A percentile compares a stretch with the other conserved stretches of the same genome.
Evolutionary conservation across 345 rosid species (phyloP).

Genomic region (Luvunga scandens): DNA sequence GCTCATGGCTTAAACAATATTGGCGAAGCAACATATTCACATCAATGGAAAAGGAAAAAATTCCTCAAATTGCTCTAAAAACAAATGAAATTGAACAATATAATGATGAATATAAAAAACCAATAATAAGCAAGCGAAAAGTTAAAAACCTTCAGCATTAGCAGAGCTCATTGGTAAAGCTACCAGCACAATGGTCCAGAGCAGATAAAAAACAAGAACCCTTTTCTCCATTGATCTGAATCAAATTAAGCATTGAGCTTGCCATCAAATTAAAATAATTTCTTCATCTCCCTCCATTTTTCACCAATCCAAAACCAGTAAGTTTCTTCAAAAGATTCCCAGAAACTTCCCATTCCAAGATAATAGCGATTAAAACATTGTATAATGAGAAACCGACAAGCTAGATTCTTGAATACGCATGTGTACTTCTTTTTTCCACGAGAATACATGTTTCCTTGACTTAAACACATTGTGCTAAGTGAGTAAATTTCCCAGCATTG

Average conservation of each 20-base stretch:
- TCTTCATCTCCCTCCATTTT: background rate
- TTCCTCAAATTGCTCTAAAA: too few species aligned
- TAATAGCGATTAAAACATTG: background rate
- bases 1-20: background rate
- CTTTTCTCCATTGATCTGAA: constrained; percentile 24
- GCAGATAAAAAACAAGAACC: constrained; percentile 11
- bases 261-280: background rate
- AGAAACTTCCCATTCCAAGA: background rate
- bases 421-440: too few species aligned
- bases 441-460: background rate
- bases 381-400: background rate
- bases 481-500: background rate
- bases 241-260: background rate
- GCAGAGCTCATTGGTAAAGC: background rate
- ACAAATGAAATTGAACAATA: background rate
- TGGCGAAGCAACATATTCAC: too few species aligned
- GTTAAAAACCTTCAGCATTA: background rate
- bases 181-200: background rate
- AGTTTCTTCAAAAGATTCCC: too few species aligned
- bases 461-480: too few species aligned
- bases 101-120: background rate
- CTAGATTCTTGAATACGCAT: too few species aligned
- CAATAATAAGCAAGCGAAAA: background rate
- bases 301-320: background rate
- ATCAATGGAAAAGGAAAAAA: too few species aligned